Evolutionary conservation across 1,139 yeast genomes (phyloP).

Genomic region (Petasospora fabianii): DNA sequence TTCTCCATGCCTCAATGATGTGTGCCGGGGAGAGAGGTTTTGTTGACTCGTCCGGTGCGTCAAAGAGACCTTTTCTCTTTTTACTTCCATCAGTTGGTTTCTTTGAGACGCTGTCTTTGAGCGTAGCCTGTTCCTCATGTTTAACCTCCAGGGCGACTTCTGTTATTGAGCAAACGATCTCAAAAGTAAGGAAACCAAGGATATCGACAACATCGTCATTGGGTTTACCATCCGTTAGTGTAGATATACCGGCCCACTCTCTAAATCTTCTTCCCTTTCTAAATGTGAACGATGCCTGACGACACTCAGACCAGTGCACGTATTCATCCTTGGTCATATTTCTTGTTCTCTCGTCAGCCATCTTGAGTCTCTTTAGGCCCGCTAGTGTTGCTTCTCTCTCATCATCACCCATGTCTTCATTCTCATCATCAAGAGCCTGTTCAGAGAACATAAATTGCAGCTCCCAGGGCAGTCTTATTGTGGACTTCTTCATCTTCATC

Average conservation of each 20-base stretch:
- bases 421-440: constrained; percentile 81
- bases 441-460: constrained; percentile 89
- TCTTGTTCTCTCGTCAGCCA: constrained; percentile 90
- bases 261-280: constrained; percentile 88
- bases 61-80: constrained; percentile 65
- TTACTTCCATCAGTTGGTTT: constrained; percentile 22
- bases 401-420: constrained; percentile 68
- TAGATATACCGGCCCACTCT: constrained; percentile 93
- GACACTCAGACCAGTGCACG: constrained; percentile 98
- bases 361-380: constrained; percentile 79
- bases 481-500: constrained; percentile 70
- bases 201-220: constrained; percentile 97
- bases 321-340: constrained; percentile 96
- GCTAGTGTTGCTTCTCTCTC: constrained; percentile 89
- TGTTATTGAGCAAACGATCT: constrained; percentile 90
- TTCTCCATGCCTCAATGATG: constrained; percentile 88
- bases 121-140: constrained; percentile 51
- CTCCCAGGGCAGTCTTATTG: constrained; percentile 93
- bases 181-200: constrained; percentile 91
- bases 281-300: constrained; percentile 96
- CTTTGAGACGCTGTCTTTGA: constrained; percentile 26
- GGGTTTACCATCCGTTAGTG: constrained; percentile 84
- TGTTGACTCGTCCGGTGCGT: constrained; percentile 85
- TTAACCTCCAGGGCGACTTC: constrained; percentile 88
- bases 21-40: constrained; percentile 81